Evolutionary conservation across 164 flowering plant genomes (phyloP).

Genomic region (Piper longum): DNA sequence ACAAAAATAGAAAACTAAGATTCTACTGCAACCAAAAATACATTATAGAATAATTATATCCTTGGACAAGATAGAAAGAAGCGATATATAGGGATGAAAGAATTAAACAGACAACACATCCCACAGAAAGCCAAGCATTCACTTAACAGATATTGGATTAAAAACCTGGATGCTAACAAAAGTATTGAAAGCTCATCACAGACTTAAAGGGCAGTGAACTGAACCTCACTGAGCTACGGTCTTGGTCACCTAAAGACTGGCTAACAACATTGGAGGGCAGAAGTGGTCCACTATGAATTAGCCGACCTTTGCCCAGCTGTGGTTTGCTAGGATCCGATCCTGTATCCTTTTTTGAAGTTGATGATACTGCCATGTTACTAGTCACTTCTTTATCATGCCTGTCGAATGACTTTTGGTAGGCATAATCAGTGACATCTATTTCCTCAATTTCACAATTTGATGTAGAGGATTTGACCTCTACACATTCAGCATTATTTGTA

Average conservation of each 20-base stretch:
- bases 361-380: slow-evolving; percentile 23
- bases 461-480: slow-evolving; percentile 17
- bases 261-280: slow-evolving; percentile 39
- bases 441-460: slow-evolving; percentile 21
- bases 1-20: no score
- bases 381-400: slow-evolving; percentile 28
- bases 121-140: no score
- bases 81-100: no score
- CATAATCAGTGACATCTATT: slow-evolving; percentile 19
- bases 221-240: slow-evolving; percentile 50
- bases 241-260: slow-evolving; percentile 51
- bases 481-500: slow-evolving; percentile 8
- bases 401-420: slow-evolving; percentile 15
- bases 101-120: no score
- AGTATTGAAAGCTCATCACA: no score
- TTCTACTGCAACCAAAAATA: no score
- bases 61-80: no score
- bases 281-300: slow-evolving; percentile 81
- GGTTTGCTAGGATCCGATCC: slow-evolving; percentile 26
- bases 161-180: no score
- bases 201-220: not conserved
- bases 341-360: slow-evolving; percentile 29
- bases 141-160: no score
- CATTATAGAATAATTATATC: no score
- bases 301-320: slow-evolving; percentile 33